Evolutionary conservation across 306 rosid species (phyloP), one percentile per base, ranked within the genome.

Genomic region (Citrullus amarus): DNA sequence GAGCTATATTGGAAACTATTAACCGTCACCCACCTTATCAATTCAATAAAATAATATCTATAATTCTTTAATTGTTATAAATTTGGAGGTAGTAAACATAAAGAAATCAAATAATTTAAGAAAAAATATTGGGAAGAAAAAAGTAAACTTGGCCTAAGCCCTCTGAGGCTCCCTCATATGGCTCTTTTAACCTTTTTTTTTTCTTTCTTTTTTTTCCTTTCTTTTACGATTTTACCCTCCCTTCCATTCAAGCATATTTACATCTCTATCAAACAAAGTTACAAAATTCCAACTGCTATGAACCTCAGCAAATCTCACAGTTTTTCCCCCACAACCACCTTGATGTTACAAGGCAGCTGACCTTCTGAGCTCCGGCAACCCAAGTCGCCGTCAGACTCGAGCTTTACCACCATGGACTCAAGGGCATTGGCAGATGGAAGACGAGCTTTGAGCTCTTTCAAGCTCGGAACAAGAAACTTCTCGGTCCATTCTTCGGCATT

Each of bases 401-500:
- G 99, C 86, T 90, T 85, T n/a, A 91, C 88, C 36, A 87, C 86
- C 59, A 88, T 70, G 20, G 91, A 80, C 63, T 89, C 93, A 18
- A 28, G 30, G 43, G 78, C 91, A 0, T 48, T n/a, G 11, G 54
- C n/a, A 3, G 81, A 82, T 1, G 79, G 55, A 82, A 83, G 83
- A 55, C 83, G 9, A 25, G 85, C 81, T 78, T 90, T 92, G 44
- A 95, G 83, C 76, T 91, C 88, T 39, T 86, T 89, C 80, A 95
- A 86, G 81, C 92, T 83, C 3, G 99, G 97, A 73, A 84, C 90
- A 72, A 95, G 77, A 59, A 85, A 89, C 73, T 80, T 90, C 43
- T 89, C 99, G 51, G 82, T 81, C 97, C 97, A 95, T 87, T 87
- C 97, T 20, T 91, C 93, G 34, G 91, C 69, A 69, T 87, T 84